phyloP scores from a whole-genome alignment of 495 filamentous ascomycete genomes.

The Aspergillus sclerotioniger region DNA sequence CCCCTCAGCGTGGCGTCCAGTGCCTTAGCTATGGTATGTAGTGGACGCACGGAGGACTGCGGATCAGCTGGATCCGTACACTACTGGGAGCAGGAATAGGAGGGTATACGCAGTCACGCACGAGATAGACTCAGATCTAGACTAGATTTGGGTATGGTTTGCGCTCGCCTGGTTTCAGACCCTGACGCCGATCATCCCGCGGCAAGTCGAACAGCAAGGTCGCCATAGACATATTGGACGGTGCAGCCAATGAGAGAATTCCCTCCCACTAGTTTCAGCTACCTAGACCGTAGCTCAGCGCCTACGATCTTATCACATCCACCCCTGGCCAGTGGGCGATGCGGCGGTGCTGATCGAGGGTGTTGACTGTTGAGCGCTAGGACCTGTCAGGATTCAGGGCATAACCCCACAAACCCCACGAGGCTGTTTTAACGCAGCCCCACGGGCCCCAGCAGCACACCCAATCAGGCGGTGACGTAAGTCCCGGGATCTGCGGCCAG shows the following conservation, averaged over 20 bases:
- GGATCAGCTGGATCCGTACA: not conserved
- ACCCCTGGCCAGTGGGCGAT: not conserved
- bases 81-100: not conserved
- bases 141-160: not conserved
- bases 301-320: not conserved
- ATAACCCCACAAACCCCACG: conserved; percentile 27
- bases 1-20: not conserved
- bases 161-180: conserved; percentile 4
- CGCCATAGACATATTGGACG: not conserved
- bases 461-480: conserved; percentile 5
- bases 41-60: not conserved
- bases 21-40: not conserved
- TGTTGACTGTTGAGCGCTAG: conserved; percentile 7
- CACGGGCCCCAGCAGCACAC: not conserved
- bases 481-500: conserved; percentile 16
- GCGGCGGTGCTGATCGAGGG: too few species aligned
- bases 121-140: conserved; percentile 12
- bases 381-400: conserved; percentile 21
- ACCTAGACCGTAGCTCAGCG: too few species aligned
- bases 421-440: conserved; percentile 22
- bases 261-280: too few species aligned
- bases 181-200: conserved; percentile 14
- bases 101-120: not conserved
- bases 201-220: not conserved
- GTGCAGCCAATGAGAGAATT: too few species aligned